Base-by-base conservation (phyloP, 2,329 filamentous ascomycete genomes). In the Sarocladium kiliense region DNA sequence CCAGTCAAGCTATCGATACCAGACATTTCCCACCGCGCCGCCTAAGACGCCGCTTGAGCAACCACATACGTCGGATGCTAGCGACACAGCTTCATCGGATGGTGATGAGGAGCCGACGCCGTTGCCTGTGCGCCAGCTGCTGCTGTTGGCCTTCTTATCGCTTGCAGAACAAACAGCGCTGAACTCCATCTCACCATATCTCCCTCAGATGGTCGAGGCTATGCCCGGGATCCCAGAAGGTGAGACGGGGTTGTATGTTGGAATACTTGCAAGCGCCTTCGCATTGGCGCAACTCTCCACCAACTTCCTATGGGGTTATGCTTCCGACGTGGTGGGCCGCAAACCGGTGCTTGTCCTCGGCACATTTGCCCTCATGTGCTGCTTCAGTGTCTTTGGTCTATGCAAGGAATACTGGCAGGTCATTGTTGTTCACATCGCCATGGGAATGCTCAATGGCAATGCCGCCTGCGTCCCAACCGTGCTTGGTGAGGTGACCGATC, bases 371-470 rank as follows among this genome's bases (percentile, higher is more conserved):
- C 88, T 96, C 23, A 87, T 89, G 60, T 75, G 78, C 12, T 96
- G 90, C 65, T 97, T 97, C 66, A 69, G 88, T 39, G 82, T 84
- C 1, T 99, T 99, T 68, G 94, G 93, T 3, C 91, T 97, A 64
- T 95, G 91, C 68, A 84, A 74, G 58, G 86, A 80, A 2, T 82
- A 96, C 58, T 90, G 86, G 82, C 92, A 97, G 68, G 86, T 95
- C 2, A 79, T 97, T 14, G 60, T 90, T 16, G 89, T 96, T 1
- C 94, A 99, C 67, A 83, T 88, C 2, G 74, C 92, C 59, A 97
- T 97, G 91, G 94, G 94, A 3, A 68, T 96, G 54, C 83, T 96
- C 53, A 99, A 97, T 68, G 94, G 94, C 54, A 99, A 99, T 64
- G 91, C 94, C 27, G 93, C 91, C 3, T 86, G 97, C 12, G 91